Base-by-base conservation (phyloP, 2,329 filamentous ascomycete species). In the Didymella lethalis region DNA sequence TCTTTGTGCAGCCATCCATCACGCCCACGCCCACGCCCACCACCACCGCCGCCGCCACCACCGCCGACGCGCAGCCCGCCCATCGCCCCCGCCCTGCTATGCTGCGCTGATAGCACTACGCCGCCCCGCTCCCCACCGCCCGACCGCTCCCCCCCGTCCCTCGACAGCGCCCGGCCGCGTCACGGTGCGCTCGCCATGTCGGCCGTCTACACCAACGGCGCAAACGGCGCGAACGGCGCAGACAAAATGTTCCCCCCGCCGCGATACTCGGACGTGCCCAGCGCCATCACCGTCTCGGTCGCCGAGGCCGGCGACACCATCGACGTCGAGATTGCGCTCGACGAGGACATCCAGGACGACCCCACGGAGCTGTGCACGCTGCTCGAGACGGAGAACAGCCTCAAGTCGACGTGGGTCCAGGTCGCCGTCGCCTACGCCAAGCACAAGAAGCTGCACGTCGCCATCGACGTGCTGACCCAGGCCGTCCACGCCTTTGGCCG, bases 371-470 rank as follows among this genome's bases (percentile, higher is more conserved):
- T 99, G 5, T 99, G 95, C 77, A 95, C 92, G 29, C 85, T 99
- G 49, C 88, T 99, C 64, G 94, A 99, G 80, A 96, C 95, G 73
- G 96, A 99, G 78, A 88, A 90, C 72, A 93, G 93, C 16, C 90
- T 92, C 36, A 93, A 94, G 71, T 92, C 89, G 51, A 96, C 96
- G 68, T 99, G 96, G 96, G 94, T 99, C 84, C 94, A 92, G n/a
- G 95, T 98, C 66, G 91, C 96, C 41, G 84, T 98, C 59, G 94
- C 94, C 47, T 99, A 99, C 74, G 94, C 95, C 40, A 99, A 98
- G 81, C 92, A 97, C 80, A 89, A 90, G 74, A 96, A 96, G 80
- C 87, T 95, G 62, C 93, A 97, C 74, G 91, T 95, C 80, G 88
- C 87, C 50, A 85, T 90, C 61, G 87, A 89, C 62, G 87, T 90